phyloP scores from a whole-genome alignment of 768 basidiomycete species.

The Mycena chlorophos region DNA sequence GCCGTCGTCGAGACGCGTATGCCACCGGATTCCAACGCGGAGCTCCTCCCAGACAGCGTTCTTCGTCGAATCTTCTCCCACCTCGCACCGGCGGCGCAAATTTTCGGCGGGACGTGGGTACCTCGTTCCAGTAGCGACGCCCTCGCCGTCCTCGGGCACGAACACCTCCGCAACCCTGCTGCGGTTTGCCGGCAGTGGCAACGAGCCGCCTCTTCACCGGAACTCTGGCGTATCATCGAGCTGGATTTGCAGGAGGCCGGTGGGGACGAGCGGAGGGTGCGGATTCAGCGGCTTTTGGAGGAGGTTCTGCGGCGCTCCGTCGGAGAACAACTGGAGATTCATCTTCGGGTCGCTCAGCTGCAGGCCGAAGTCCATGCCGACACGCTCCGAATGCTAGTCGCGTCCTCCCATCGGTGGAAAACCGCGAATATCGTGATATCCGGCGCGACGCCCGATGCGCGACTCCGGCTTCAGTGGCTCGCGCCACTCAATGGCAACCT shows the following conservation, averaged over 20 bases:
- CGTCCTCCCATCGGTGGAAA: neutral
- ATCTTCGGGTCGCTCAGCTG: neutral
- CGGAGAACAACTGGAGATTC: neutral
- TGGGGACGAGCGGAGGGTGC: neutral
- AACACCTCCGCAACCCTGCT: neutral
- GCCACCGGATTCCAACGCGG: no score
- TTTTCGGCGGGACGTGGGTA: neutral
- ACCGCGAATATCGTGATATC: neutral
- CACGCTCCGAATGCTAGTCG: neutral
- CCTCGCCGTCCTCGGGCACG: neutral
- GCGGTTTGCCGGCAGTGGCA: neutral
- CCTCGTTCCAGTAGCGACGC: neutral
- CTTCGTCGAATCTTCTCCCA: neutral
- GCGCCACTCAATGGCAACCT: neutral
- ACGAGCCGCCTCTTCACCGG: neutral
- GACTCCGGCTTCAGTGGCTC: neutral
- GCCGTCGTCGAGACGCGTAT: no score
- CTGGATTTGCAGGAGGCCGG: neutral
- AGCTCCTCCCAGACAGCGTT: neutral
- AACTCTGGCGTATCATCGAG: neutral
- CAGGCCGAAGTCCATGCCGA: neutral
- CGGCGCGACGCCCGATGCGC: neutral
- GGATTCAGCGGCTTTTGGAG: neutral
- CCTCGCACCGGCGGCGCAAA: neutral
- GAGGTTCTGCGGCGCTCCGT: neutral